These are phyloP conservation scores for Fraxinus platypoda DNA, from an alignment of 305 asterid genomes.

Conservation along the genomic window DNA sequence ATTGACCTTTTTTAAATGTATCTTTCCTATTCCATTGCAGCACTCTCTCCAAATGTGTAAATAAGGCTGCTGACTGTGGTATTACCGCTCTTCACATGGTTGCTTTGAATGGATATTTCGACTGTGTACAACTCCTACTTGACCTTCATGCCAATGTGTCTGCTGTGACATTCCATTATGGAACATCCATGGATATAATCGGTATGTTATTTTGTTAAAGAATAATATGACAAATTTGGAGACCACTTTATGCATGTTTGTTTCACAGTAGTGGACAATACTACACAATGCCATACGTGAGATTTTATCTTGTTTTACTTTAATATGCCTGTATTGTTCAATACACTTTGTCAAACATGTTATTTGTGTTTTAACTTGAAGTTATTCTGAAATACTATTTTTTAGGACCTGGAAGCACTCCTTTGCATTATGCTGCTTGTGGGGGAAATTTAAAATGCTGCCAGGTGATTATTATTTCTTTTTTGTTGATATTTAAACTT, in stretches of 20 bases:
- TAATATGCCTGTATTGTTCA: background rate
- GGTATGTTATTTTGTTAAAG: slow-evolving; percentile 42
- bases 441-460: slow-evolving; percentile 97
- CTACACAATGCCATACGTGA: background rate
- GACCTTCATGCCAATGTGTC: slow-evolving; percentile 83
- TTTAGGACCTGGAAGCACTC: slow-evolving; percentile 97
- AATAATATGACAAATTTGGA: slow-evolving; percentile 3
- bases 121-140: slow-evolving; percentile 90
- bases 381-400: slow-evolving; percentile 6
- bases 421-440: slow-evolving; percentile 98
- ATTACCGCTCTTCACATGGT: slow-evolving; percentile 99
- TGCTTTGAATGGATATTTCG: slow-evolving; percentile 91
- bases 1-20: background rate
- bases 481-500: slow-evolving; percentile 1
- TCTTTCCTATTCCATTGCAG: slow-evolving; percentile 41
- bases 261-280: background rate
- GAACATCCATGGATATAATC: slow-evolving; percentile 93
- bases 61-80: slow-evolving; percentile 97
- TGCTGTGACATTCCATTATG: slow-evolving; percentile 83
- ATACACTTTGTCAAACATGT: background rate
- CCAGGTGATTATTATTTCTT: slow-evolving; percentile 54
- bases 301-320: background rate
- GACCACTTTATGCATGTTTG: slow-evolving; percentile 9
- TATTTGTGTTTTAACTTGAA: background rate
- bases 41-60: slow-evolving; percentile 72